Conservation (phyloP, 208 protist species). For the Balamuthia mandrillaris region DNA sequence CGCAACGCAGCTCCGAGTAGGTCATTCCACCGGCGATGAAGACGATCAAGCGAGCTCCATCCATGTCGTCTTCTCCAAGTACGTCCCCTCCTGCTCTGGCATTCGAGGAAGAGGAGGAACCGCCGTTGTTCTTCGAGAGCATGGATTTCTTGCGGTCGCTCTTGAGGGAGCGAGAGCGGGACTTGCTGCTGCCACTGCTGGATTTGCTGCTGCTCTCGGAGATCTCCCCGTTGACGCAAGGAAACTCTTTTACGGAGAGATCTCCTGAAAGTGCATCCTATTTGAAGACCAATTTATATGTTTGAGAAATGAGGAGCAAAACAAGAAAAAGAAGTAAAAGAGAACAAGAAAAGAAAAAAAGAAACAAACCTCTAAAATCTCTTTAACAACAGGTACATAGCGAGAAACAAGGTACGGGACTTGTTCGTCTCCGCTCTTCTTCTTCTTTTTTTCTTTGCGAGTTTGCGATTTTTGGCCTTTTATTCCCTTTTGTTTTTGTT, state of each 20-base stretch:
- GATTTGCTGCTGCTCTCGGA: too few species aligned
- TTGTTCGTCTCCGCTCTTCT: neutral
- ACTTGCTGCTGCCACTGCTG: too few species aligned
- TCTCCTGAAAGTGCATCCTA: neutral
- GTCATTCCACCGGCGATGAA: constrained; percentile 12
- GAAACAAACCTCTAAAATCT: neutral
- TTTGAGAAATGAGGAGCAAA: too few species aligned
- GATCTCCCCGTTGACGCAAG: neutral
- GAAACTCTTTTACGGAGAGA: neutral
- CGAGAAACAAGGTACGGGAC: constrained; percentile 10
- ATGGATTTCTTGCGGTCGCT: neutral
- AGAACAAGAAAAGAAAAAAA: neutral
- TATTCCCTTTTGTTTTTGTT: too few species aligned
- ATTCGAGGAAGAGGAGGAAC: too few species aligned
- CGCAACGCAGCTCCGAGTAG: constrained; percentile 6
- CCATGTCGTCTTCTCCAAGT: too few species aligned
- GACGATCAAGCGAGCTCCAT: neutral
- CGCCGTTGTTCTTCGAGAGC: too few species aligned
- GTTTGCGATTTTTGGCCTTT: too few species aligned
- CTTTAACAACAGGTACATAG: constrained; percentile 12
- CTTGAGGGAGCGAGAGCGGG: neutral
- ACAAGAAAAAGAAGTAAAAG: too few species aligned
- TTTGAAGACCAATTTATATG: too few species aligned
- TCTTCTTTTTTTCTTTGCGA: neutral
- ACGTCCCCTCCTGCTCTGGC: too few species aligned